These are phyloP conservation scores for Pyricularia sp. DNA, from an alignment of 2,329 filamentous ascomycete genomes.

Conservation along the genomic window DNA sequence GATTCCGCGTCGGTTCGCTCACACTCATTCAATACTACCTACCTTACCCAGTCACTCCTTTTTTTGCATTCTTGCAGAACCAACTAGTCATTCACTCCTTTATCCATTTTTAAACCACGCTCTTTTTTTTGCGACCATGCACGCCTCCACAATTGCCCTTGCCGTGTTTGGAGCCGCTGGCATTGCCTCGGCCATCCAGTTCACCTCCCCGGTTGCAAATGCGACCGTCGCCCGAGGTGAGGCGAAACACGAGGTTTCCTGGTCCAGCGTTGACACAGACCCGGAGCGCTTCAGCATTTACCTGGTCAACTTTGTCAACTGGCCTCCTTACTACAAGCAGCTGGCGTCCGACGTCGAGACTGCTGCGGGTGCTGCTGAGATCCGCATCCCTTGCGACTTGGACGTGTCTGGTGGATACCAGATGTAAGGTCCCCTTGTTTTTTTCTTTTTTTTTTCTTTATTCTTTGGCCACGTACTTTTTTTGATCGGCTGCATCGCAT, in stretches of 20 bases:
- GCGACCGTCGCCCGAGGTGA: neutral
- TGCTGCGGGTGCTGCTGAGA: neutral
- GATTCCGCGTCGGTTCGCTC: neutral
- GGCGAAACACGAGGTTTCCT: neutral
- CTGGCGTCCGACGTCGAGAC: neutral
- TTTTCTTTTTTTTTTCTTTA: neutral
- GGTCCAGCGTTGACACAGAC: neutral
- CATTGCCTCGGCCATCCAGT: neutral
- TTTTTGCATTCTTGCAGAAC: neutral
- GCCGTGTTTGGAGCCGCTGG: neutral
- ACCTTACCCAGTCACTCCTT: neutral
- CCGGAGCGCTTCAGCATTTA: neutral
- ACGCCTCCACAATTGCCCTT: neutral
- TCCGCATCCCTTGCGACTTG: neutral
- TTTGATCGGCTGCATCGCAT: neutral
- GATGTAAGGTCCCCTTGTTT: neutral
- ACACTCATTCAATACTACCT: neutral
- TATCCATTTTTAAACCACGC: neutral
- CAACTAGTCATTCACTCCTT: neutral
- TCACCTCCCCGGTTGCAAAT: neutral
- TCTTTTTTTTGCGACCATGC: neutral
- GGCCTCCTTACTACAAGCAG: neutral
- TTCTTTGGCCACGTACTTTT: neutral
- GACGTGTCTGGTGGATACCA: neutral
- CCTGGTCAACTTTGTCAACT: slow-evolving; percentile 1